Evolutionary conservation across 352 stramenopile species (phyloP).

Genomic region (Phytophthora hybrid): DNA sequence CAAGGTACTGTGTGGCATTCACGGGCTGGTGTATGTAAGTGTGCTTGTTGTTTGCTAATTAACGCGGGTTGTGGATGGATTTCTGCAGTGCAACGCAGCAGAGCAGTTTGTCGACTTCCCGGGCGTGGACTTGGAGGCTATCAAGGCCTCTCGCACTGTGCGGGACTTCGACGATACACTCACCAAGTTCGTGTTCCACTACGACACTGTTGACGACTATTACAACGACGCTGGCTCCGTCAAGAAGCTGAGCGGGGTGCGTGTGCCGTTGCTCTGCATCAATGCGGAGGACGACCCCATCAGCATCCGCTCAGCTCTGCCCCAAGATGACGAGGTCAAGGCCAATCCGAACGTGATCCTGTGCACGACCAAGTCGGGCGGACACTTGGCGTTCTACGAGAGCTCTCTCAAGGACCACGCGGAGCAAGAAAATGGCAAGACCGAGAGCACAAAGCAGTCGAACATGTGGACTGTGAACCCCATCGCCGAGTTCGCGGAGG

Average conservation of each 20-base stretch:
- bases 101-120: constrained; percentile 58
- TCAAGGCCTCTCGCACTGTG: constrained; percentile 49
- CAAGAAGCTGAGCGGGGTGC: constrained; percentile 44
- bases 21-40: too few species aligned
- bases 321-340: constrained; percentile 38
- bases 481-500: constrained; percentile 66
- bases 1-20: too few species aligned
- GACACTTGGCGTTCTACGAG: constrained; percentile 80
- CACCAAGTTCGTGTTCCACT: constrained; percentile 66
- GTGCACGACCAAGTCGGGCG: constrained; percentile 66
- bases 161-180: constrained; percentile 72
- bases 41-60: background rate
- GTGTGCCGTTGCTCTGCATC: constrained; percentile 69
- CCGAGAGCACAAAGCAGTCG: constrained; percentile 2
- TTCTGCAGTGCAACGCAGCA: constrained; percentile 36
- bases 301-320: constrained; percentile 49
- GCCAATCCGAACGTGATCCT: constrained; percentile 73
- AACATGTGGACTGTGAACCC: constrained; percentile 60
- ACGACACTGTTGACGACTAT: constrained; percentile 67
- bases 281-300: constrained; percentile 75
- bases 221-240: constrained; percentile 65
- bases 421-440: constrained; percentile 19
- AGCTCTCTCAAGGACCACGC: constrained; percentile 26
- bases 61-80: background rate
- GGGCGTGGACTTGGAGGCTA: constrained; percentile 50